A percentile compares a stretch with the other conserved stretches of the same genome.
Conservation (phyloP, 129 eudicot genomes). For the Chrysanthemum makinoi region DNA sequence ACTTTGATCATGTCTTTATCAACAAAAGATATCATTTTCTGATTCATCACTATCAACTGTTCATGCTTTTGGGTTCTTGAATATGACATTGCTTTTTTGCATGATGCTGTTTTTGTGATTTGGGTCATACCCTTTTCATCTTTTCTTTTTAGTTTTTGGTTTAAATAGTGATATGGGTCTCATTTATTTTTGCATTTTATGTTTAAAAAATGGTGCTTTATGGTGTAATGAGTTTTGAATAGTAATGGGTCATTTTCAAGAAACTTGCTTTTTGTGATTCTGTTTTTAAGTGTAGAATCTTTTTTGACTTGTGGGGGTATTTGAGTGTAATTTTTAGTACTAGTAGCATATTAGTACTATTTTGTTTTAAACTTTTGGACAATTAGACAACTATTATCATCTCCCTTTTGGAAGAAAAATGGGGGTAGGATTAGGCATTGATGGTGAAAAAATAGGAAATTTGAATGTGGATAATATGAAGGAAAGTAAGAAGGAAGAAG, state of each 20-base stretch:
- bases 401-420: conserved; percentile 27
- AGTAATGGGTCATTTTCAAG: conserved; percentile 19
- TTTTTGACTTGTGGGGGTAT: conserved; percentile 4
- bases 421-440: conserved; percentile 46
- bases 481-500: conserved; percentile 42
- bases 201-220: conserved; percentile 20
- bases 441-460: conserved; percentile 35
- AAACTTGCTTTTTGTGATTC: conserved; percentile 15
- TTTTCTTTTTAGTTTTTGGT: conserved; percentile 16
- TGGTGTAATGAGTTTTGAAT: conserved; percentile 9
- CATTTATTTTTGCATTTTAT: conserved; percentile 3
- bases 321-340: conserved; percentile 20
- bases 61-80: conserved; percentile 20
- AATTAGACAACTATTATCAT: too few species aligned
- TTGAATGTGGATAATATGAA: conserved; percentile 28
- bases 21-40: conserved; percentile 10
- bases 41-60: conserved; percentile 21
- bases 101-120: conserved; percentile 34
- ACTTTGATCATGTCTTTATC: conserved; percentile 31
- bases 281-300: conserved; percentile 20
- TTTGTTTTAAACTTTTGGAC: too few species aligned
- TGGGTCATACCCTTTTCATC: background rate
- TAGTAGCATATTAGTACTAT: too few species aligned
- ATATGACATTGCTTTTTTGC: conserved; percentile 28
- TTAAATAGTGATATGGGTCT: conserved; percentile 29